phyloP scores from a whole-genome alignment of 345 rosid genomes.

The Erodium maritimum region DNA sequence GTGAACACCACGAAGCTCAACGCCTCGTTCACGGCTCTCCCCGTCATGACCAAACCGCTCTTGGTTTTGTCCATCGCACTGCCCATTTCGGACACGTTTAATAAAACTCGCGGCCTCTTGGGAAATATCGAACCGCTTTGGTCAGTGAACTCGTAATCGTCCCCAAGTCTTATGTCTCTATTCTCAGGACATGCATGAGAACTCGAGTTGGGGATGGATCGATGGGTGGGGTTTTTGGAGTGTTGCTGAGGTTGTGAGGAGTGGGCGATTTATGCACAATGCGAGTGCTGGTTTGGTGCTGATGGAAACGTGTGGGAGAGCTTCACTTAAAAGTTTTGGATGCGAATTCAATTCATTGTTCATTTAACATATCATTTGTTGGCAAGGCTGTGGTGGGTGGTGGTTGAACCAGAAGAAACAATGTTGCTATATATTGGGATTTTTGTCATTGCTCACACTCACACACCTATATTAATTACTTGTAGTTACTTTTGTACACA shows the following conservation, averaged over 20 bases:
- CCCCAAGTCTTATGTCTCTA: too few relatives aligned
- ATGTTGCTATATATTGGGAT: not conserved
- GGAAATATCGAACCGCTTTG: too few relatives aligned
- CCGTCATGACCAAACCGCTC: not conserved
- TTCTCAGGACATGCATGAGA: too few relatives aligned
- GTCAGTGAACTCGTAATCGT: too few relatives aligned
- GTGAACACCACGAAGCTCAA: conserved; percentile 74
- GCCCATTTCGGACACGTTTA: too few relatives aligned
- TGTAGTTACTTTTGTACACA: not conserved
- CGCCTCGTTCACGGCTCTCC: conserved; percentile 31
- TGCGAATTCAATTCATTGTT: not conserved
- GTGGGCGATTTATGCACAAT: not conserved
- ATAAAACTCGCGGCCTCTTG: too few relatives aligned
- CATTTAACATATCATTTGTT: not conserved
- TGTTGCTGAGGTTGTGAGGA: not conserved
- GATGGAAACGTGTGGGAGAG: not conserved
- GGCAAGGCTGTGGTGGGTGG: not conserved
- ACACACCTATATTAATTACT: too few relatives aligned
- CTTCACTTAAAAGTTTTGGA: too few relatives aligned
- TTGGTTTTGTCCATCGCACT: not conserved
- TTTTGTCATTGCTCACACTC: not conserved
- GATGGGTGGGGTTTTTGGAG: not conserved
- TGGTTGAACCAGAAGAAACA: not conserved
- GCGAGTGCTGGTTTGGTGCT: not conserved
- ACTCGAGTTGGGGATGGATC: not conserved